Evolutionary conservation across 2,329 filamentous ascomycete genomes (phyloP).

Genomic region (Teratosphaeria destructans): DNA sequence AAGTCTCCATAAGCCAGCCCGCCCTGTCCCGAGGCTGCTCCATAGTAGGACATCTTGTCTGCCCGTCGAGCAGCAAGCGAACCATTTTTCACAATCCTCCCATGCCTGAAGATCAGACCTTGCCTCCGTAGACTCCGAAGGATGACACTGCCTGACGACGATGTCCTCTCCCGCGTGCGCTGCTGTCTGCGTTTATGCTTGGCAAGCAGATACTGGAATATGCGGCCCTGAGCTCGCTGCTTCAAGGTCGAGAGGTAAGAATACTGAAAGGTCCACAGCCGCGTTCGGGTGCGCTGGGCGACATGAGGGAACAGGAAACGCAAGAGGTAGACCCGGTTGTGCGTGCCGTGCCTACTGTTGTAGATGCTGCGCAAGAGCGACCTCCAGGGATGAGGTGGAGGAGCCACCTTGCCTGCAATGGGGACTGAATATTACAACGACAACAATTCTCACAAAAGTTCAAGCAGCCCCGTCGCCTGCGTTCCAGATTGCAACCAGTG

Average conservation of each 20-base stretch:
- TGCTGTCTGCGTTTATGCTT: constrained; percentile 26
- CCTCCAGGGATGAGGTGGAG: constrained; percentile 18
- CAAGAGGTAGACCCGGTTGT: constrained; percentile 33
- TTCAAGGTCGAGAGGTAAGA: constrained; percentile 63
- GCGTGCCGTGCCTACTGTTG: constrained; percentile 2
- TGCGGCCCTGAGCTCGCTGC: constrained; percentile 59
- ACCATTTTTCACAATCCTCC: constrained; percentile 24
- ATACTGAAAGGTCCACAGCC: constrained; percentile 60
- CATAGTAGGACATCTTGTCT: constrained; percentile 22
- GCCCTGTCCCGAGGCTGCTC: neutral
- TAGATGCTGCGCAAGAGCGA: constrained; percentile 5
- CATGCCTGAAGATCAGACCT: constrained; percentile 16
- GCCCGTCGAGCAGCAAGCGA: constrained; percentile 11
- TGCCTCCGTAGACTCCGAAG: constrained; percentile 5
- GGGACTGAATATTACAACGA: neutral
- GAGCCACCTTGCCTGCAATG: neutral
- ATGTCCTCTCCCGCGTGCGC: constrained; percentile 25
- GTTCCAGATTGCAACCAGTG: neutral
- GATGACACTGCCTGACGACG: neutral
- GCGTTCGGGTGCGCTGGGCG: constrained; percentile 43
- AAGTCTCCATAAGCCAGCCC: constrained; percentile 26
- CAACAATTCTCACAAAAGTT: neutral
- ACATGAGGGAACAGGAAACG: constrained; percentile 49
- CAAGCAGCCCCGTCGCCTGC: neutral
- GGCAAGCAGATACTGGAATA: constrained; percentile 46